Conservation (phyloP, 1,284 basidiomycete species). For the Leccinum angustisporum region DNA sequence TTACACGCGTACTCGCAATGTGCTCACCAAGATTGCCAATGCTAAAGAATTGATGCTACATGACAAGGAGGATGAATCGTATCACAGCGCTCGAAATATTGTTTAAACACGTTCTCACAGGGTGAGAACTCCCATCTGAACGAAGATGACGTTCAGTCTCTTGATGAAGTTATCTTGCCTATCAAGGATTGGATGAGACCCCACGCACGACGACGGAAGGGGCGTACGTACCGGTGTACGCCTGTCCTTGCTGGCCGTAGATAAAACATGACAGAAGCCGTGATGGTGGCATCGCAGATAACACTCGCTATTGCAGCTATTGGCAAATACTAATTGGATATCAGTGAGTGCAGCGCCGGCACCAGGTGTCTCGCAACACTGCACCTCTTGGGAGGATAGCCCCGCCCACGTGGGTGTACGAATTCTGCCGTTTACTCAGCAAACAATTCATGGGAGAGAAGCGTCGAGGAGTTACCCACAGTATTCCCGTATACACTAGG, state of each 20-base stretch:
- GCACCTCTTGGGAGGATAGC: constrained; percentile 7
- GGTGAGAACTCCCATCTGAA: constrained; percentile 29
- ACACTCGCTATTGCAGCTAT: constrained; percentile 13
- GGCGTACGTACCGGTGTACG: constrained; percentile 10
- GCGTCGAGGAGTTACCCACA: constrained; percentile 8
- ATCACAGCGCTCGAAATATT: neutral
- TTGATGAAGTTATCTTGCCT: constrained; percentile 14
- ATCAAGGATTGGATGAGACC: neutral
- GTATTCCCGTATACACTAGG: neutral
- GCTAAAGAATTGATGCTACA: constrained; percentile 15
- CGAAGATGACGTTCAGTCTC: constrained; percentile 19
- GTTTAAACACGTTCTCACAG: constrained; percentile 11
- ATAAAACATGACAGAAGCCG: constrained; percentile 22
- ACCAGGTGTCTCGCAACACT: no score
- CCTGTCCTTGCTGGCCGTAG: constrained; percentile 16
- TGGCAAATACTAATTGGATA: constrained; percentile 3
- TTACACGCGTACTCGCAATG: neutral
- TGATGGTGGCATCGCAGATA: constrained; percentile 23
- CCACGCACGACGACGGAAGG: neutral
- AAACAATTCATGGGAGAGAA: neutral
- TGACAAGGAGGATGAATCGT: neutral
- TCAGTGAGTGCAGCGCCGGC: neutral
- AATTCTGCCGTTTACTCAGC: constrained; percentile 7
- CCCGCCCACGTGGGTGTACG: constrained; percentile 7
- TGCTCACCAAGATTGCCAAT: constrained; percentile 16